Percentiles rank a stretch among this genome's conserved stretches.
Evolutionary conservation across 306 rosid genomes (phyloP).

Genomic region (Cicer bijugum): DNA sequence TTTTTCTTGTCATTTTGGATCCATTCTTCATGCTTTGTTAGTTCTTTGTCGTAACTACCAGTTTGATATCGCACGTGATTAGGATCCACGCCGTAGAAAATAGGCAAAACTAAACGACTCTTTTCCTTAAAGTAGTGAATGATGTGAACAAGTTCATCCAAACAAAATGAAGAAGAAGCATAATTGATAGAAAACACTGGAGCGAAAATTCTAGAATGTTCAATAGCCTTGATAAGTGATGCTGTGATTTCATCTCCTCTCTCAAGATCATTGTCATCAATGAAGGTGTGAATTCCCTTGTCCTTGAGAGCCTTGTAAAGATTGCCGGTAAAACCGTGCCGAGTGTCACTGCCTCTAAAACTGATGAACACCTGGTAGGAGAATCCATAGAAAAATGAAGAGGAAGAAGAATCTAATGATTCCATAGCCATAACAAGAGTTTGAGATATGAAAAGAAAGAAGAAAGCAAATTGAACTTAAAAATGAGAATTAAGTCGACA

Average conservation of each 20-base stretch:
- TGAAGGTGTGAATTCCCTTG: background rate
- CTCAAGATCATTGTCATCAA: background rate
- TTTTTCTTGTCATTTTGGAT: too few species aligned
- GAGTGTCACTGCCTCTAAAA: background rate
- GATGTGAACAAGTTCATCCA: background rate
- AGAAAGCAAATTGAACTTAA: too few species aligned
- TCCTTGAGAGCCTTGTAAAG: background rate
- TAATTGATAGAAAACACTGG: background rate
- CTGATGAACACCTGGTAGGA: background rate
- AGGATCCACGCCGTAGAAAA: slow-evolving; percentile 2
- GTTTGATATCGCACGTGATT: background rate
- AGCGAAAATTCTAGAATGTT: background rate
- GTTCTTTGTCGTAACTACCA: background rate
- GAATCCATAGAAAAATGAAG: background rate
- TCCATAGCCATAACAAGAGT: too few species aligned
- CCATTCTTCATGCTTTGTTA: too few species aligned
- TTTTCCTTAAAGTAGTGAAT: background rate
- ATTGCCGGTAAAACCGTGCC: background rate
- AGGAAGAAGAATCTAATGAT: background rate
- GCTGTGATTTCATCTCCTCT: background rate
- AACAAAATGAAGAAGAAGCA: background rate
- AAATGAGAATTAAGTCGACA: too few species aligned
- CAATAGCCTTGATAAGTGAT: background rate
- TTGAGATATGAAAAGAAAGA: too few species aligned
- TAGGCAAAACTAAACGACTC: background rate